These are phyloP conservation scores for Chalara sp. DNA, from an alignment of 2,329 filamentous ascomycete species.

Conservation along the genomic window DNA sequence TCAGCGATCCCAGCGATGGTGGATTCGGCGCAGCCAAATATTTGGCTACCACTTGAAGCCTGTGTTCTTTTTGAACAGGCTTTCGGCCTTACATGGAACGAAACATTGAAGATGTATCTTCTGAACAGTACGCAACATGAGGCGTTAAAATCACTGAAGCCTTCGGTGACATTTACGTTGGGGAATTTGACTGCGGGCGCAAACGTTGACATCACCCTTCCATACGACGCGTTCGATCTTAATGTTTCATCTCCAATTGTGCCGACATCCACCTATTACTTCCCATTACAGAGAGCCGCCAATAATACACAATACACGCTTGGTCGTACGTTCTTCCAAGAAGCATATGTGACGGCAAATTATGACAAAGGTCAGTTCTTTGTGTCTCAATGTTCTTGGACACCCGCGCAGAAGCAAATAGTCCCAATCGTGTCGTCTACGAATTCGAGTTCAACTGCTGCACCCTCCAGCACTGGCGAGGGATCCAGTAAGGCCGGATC, in stretches of 20 bases:
- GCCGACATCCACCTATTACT: conserved; percentile 24
- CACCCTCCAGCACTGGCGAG: neutral
- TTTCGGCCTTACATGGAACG: conserved; percentile 28
- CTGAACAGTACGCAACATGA: conserved; percentile 20
- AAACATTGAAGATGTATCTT: conserved; percentile 28
- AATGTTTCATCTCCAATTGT: conserved; percentile 27
- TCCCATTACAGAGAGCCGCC: conserved; percentile 28
- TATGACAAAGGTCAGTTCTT: conserved; percentile 31
- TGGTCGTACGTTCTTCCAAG: conserved; percentile 32
- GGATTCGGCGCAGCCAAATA: conserved; percentile 30
- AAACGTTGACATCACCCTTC: conserved; percentile 25
- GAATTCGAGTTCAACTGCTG: neutral
- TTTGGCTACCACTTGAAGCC: conserved; percentile 30
- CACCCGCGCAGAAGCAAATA: neutral
- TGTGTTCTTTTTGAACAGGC: conserved; percentile 29
- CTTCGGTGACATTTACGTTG: conserved; percentile 29
- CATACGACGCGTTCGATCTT: conserved; percentile 31
- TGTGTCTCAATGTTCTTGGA: conserved; percentile 14
- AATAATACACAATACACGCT: conserved; percentile 30
- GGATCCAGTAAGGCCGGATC: neutral
- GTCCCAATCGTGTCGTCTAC: neutral
- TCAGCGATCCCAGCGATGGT: conserved; percentile 25
- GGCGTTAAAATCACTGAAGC: conserved; percentile 19
- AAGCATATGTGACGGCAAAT: conserved; percentile 29
- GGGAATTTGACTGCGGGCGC: conserved; percentile 19